Evolutionary conservation across 495 filamentous ascomycete species (phyloP), one percentile per base, ranked within the genome.

Genomic region (Hyaloscypha variabilis): DNA sequence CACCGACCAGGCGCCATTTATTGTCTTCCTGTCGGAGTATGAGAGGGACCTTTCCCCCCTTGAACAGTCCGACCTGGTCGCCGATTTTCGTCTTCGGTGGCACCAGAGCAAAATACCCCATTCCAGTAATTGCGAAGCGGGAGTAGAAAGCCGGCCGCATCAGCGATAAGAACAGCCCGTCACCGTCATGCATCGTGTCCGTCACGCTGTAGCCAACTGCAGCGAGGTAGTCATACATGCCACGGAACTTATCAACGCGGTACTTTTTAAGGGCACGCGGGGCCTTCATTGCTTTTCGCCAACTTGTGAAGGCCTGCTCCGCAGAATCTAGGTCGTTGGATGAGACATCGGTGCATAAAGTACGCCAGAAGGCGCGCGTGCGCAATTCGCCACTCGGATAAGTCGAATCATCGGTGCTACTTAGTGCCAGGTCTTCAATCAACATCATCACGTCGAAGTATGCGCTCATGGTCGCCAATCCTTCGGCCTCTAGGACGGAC

Each of bases 51-150:
- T 55, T 21, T 24, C 23, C 17, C 23, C 52, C 52, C 6, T 24
- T 28, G 13, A 55, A 14, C 63, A 73, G 64, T 24, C 57, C 49
- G 6, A 69, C 65, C 25, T 57, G 61, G 42, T 73, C 71, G 29
- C 65, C 61, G 13, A 67, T 42, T 46, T 59, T 46, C 6, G 64
- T 64, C 23, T 23, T 62, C n/a, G 55, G 49, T 11, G 69, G 67
- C 3, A 71, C 67, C 2, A 73, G 54, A 19, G 60, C 70, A 53
- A 73, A 67, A 25, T 73, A 71, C 3, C 71, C 71, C 21, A 60
- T 64, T 39, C 49, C 52, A 17, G 71, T 73, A 17, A 71, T 34
- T 25, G 69, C 69, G 36, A 71, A 71, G 14, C 67, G 62, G 31
- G 31, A 34, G 31, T 49, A 67, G 49, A 52, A 52, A 8, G 49